A percentile compares a stretch with the other conserved stretches of the same genome.
Conservation (phyloP, 345 rosid species). For the Firmiana major region DNA sequence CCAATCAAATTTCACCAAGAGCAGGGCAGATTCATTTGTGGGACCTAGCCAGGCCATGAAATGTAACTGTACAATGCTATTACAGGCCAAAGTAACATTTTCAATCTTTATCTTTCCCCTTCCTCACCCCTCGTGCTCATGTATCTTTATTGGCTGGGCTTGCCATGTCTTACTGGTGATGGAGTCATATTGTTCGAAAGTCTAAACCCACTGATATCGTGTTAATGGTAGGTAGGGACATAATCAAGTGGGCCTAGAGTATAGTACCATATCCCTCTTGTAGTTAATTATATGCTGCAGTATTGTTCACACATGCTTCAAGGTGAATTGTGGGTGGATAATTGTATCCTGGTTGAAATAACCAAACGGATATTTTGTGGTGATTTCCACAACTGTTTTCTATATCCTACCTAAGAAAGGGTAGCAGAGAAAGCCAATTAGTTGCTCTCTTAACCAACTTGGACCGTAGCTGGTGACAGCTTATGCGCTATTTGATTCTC, state of each 20-base stretch:
- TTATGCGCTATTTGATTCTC: background rate
- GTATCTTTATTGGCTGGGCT: conserved; percentile 7
- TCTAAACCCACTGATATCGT: background rate
- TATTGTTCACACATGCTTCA: background rate
- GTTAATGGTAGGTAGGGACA: background rate
- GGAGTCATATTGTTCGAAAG: background rate
- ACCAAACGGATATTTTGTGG: conserved; percentile 4
- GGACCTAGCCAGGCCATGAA: conserved; percentile 18
- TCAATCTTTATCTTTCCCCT: conserved; percentile 1
- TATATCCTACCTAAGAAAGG: background rate
- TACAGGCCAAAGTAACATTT: conserved; percentile 9
- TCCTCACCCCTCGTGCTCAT: background rate
- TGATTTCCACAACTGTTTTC: background rate
- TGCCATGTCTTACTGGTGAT: conserved; percentile 13
- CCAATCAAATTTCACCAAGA: conserved; percentile 3
- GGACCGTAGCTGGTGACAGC: background rate
- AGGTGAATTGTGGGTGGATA: background rate
- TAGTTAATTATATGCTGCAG: background rate
- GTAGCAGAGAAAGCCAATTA: conserved; percentile 10
- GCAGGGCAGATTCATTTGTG: conserved; percentile 7
- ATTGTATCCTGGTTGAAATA: background rate
- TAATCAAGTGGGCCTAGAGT: background rate
- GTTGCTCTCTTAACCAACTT: background rate
- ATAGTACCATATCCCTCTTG: background rate
- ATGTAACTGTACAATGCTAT: conserved; percentile 7